Base-by-base conservation (phyloP, 805 yeast genomes). In the Wickerhamia fluorescens region DNA sequence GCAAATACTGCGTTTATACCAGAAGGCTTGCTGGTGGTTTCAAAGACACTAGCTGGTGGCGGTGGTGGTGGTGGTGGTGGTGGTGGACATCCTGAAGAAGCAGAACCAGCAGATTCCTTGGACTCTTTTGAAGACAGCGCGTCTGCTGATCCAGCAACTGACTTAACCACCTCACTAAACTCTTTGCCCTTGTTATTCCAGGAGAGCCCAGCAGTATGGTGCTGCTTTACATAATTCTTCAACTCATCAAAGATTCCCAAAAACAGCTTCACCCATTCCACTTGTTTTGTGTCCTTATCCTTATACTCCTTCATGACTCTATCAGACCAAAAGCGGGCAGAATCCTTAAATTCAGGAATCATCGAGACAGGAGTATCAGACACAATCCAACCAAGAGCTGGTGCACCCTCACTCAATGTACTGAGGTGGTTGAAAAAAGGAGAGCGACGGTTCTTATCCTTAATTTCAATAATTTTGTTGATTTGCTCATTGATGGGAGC, bases 11-110 rank as follows among this genome's bases (percentile, higher is more conserved):
- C 97, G 42, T 67, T 69, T 63, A 89, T 73, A 23, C 95, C 92
- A 24, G 58, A 60, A 11, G 53, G 34, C 20, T 18, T 18, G 2
- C 39, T 19, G 5, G 32, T 23, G 3, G 29, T 38, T 6, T 53
- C 59, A 47, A 75, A 83, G 20, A 81, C 63, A 33, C 77, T 61
- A 7, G 94, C 77, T 16, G 95, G 89, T 7, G 95, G 94, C 9
- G 79, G 75, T 3, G 94, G 85, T 3, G 95, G 94, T 3, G 95
- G 94, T 2, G 96, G 96, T 11, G 95, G 94, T 5, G 88, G 84
- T 3, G 73, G 66, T 43, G 56, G 28, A 10, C 20, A 7, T 8
- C 20, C 20, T 18, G 20, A 7, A 42, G 58, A 14, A 40, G 49
- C 35, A 19, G 34, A 37, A 10, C 32, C 36, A 14, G 58, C 54